phyloP scores from a whole-genome alignment of 164 flowering plant species.

The Amborella trichopoda region DNA sequence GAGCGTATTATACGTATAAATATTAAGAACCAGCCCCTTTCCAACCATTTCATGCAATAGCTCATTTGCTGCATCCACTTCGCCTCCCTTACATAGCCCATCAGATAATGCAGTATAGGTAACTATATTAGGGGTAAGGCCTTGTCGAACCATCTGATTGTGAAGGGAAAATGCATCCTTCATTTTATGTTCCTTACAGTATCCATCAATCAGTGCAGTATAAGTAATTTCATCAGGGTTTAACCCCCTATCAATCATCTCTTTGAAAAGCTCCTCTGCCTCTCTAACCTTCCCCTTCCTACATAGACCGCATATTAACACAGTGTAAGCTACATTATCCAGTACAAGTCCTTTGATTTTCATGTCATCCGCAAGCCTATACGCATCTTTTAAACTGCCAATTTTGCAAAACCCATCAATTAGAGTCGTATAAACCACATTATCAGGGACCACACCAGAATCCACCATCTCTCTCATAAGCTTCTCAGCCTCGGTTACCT shows the following conservation, averaged over 20 bases:
- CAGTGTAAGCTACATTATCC: conserved; percentile 34
- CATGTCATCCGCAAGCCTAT: conserved; percentile 33
- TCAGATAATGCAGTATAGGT: conserved; percentile 22
- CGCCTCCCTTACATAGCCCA: conserved; percentile 23
- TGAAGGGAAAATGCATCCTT: conserved; percentile 23
- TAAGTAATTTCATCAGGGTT: conserved; percentile 19
- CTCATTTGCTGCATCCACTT: conserved; percentile 24
- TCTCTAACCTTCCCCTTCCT: conserved; percentile 37
- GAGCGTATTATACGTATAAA: conserved; percentile 19
- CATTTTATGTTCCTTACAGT: conserved; percentile 18
- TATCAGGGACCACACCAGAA: conserved; percentile 30
- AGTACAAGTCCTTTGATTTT: conserved; percentile 22
- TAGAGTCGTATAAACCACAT: conserved; percentile 32
- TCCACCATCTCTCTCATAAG: conserved; percentile 41
- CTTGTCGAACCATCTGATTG: conserved; percentile 16
- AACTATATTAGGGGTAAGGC: conserved; percentile 19
- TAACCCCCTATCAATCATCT: conserved; percentile 37
- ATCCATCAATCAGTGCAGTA: conserved; percentile 26
- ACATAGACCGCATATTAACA: conserved; percentile 41
- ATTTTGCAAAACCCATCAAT: conserved; percentile 37
- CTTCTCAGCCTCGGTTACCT: conserved; percentile 31
- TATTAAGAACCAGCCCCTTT: conserved; percentile 19
- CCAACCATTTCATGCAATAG: conserved; percentile 24
- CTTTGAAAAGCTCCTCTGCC: conserved; percentile 29
- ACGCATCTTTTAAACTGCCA: conserved; percentile 33